phyloP scores from a whole-genome alignment of 495 filamentous ascomycete species.

The Lasiosphaeris hirsuta region DNA sequence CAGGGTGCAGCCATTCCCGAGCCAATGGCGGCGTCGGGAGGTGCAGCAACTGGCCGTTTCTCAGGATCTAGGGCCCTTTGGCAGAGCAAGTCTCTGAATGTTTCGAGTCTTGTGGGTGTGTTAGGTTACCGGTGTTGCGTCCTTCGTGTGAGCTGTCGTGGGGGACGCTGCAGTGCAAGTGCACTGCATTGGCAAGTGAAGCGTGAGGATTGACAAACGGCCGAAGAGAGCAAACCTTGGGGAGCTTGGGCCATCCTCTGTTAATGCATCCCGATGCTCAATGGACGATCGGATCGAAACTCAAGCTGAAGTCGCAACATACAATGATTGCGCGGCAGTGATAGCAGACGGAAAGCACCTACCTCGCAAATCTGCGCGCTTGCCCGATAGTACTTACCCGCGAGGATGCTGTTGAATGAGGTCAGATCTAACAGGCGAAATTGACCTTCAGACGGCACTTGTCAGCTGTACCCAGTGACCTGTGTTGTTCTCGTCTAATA shows the following conservation, averaged over 20 bases:
- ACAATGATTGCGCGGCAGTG: too few relatives aligned
- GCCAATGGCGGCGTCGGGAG: conserved; percentile 21
- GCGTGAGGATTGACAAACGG: background rate
- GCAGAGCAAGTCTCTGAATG: conserved; percentile 15
- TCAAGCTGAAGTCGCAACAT: too few relatives aligned
- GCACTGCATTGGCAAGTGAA: too few relatives aligned
- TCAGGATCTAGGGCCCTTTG: conserved; percentile 18
- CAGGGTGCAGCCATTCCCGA: conserved; percentile 12
- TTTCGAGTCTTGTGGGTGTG: conserved; percentile 4
- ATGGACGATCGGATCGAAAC: too few relatives aligned
- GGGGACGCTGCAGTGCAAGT: conserved; percentile 7
- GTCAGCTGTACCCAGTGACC: conserved; percentile 3
- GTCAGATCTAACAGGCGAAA: background rate
- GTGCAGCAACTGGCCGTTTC: conserved; percentile 21
- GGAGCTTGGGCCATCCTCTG: background rate
- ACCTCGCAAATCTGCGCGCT: too few relatives aligned
- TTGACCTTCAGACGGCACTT: conserved; percentile 4
- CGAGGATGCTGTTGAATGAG: background rate
- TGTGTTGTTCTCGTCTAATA: conserved; percentile 11
- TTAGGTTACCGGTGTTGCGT: background rate
- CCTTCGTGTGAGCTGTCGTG: conserved; percentile 13
- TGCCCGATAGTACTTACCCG: background rate
- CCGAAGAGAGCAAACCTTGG: background rate
- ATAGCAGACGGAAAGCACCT: too few relatives aligned
- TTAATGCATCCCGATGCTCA: background rate